These are phyloP conservation scores for Tieghemostelium lacteum DNA, from an alignment of 78 protist species.

Conservation along the genomic window DNA sequence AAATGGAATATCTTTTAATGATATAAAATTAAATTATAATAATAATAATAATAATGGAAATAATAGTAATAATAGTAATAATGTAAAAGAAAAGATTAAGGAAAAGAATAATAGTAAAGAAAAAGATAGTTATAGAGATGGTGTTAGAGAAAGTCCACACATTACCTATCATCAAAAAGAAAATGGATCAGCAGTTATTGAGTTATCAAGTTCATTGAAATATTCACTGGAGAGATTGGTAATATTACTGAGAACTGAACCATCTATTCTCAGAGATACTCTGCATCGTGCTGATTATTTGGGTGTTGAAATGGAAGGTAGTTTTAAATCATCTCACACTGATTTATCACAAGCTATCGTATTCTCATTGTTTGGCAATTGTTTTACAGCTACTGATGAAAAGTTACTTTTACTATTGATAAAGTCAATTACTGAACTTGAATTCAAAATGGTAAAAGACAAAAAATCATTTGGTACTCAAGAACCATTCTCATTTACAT, in stretches of 20 bases:
- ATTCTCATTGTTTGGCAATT: slow-evolving; percentile 68
- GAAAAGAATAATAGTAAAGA: neutral
- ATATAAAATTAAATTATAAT: neutral
- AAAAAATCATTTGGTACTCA: slow-evolving; percentile 49
- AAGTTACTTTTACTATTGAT: slow-evolving; percentile 16
- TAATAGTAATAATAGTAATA: neutral
- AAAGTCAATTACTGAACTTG: slow-evolving; percentile 33
- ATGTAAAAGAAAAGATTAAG: neutral
- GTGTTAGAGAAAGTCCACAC: neutral
- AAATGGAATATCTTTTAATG: neutral
- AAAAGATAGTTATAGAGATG: neutral
- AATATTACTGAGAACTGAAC: slow-evolving; percentile 41
- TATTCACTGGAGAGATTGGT: slow-evolving; percentile 42
- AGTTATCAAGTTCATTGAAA: slow-evolving; percentile 42
- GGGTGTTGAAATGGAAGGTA: slow-evolving; percentile 23
- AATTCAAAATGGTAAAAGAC: slow-evolving; percentile 5
- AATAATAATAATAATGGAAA: neutral
- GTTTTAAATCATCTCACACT: slow-evolving; percentile 30
- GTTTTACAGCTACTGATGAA: slow-evolving; percentile 63
- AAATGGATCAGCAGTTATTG: slow-evolving; percentile 29
- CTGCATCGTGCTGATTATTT: slow-evolving; percentile 49
- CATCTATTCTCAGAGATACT: slow-evolving; percentile 55
- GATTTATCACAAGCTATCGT: slow-evolving; percentile 65
- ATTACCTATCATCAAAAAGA: neutral
- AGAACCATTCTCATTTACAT: slow-evolving; percentile 52